Percentiles rank a stretch among this genome's conserved stretches.
Evolutionary conservation across 352 stramenopile genomes (phyloP).

Genomic region (Phytophthora cactorum): DNA sequence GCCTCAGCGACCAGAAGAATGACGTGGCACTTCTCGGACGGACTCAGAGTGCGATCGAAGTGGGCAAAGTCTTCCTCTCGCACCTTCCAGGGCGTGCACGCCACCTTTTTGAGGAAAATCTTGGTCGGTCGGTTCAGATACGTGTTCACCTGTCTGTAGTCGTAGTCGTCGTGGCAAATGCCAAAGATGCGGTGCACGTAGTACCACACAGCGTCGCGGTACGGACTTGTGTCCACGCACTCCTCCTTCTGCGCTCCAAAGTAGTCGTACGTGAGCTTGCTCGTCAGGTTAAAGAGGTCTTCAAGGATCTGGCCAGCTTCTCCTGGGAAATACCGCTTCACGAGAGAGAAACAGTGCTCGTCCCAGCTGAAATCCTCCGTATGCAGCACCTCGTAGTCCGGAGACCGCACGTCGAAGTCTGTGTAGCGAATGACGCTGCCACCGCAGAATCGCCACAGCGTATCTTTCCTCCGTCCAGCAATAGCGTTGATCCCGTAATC

Average conservation of each 20-base stretch:
- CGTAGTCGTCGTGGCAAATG: constrained; percentile 90
- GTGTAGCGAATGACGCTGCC: constrained; percentile 80
- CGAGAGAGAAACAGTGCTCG: constrained; percentile 88
- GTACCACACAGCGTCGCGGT: constrained; percentile 87
- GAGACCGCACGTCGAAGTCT: constrained; percentile 87
- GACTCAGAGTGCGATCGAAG: constrained; percentile 80
- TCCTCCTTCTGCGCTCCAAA: constrained; percentile 66
- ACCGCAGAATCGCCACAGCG: constrained; percentile 85
- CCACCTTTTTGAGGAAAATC: constrained; percentile 89
- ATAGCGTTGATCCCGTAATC: constrained; percentile 50
- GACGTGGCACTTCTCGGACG: constrained; percentile 88
- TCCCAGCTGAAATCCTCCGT: constrained; percentile 92
- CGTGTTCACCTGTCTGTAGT: constrained; percentile 86
- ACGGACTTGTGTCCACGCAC: constrained; percentile 79
- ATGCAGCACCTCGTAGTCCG: constrained; percentile 83
- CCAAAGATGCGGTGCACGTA: constrained; percentile 90
- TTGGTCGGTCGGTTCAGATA: constrained; percentile 87
- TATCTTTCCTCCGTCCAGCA: constrained; percentile 54
- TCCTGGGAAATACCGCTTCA: constrained; percentile 85
- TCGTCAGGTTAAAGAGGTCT: constrained; percentile 88
- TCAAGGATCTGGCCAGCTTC: constrained; percentile 85
- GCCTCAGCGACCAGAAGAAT: constrained; percentile 84
- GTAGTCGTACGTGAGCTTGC: constrained; percentile 85
- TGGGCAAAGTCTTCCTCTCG: constrained; percentile 82
- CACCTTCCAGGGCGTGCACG: constrained; percentile 87